Conservation (phyloP, 768 basidiomycete genomes). For the Suillus spraguei region DNA sequence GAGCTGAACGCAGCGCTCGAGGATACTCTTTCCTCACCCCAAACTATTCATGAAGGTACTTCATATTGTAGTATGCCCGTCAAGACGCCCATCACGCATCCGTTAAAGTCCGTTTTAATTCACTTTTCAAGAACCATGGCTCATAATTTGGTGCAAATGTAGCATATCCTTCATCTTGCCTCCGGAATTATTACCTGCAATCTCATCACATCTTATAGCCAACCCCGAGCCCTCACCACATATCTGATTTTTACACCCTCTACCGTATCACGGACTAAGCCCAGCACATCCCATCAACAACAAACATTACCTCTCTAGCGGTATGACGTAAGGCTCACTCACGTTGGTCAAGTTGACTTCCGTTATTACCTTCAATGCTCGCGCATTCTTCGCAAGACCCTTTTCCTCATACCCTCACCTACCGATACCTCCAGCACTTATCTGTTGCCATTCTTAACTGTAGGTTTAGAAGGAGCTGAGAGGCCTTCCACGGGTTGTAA, state of each 20-base stretch:
- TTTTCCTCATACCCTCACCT: slow-evolving; percentile 21
- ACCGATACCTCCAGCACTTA: slow-evolving; percentile 5
- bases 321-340: slow-evolving; percentile 34
- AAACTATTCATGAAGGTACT: slow-evolving; percentile 12
- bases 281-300: slow-evolving; percentile 44
- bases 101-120: slow-evolving; percentile 68
- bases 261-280: slow-evolving; percentile 43
- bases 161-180: slow-evolving; percentile 64
- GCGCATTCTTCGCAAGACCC: slow-evolving; percentile 19
- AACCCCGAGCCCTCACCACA: slow-evolving; percentile 25
- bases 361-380: slow-evolving; percentile 27
- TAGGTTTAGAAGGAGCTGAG: neutral
- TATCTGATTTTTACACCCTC: slow-evolving; percentile 35
- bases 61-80: slow-evolving; percentile 25
- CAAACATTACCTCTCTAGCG: slow-evolving; percentile 20
- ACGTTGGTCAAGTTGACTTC: slow-evolving; percentile 40
- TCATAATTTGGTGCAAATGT: slow-evolving; percentile 4
- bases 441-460: neutral
- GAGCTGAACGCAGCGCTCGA: slow-evolving; percentile 59
- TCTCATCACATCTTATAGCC: slow-evolving; percentile 39
- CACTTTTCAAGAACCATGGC: neutral
- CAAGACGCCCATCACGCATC: slow-evolving; percentile 81
- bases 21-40: slow-evolving; percentile 33
- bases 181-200: slow-evolving; percentile 44
- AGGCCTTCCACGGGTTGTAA: neutral